Base-by-base conservation (phyloP, 306 rosid genomes). In the Corylus avellana region DNA sequence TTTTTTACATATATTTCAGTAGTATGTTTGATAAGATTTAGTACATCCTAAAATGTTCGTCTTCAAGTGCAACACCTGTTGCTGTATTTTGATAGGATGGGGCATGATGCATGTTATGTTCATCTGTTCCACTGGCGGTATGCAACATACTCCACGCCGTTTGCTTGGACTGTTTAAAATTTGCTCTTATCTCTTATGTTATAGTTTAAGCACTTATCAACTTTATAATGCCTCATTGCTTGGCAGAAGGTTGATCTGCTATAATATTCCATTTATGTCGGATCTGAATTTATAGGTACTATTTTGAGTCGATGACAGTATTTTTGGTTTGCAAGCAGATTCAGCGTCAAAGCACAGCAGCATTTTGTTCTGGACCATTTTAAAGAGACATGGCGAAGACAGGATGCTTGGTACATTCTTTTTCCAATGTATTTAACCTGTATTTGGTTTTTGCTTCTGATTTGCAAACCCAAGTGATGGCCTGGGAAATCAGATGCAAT, bases 311-410 rank as follows among this genome's bases (percentile, higher is more conserved):
- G 57, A 61, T 53, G 39, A 64, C 61, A 46, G 76, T 57, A 47
- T 39, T 67, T 35, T 67, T 77, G 81, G 51, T 66, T 46, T 73
- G 51, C 37, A 74, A 82, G 82, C 87, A 85, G 79, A 83, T 75
- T 75, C 51, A 35, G 76, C 35, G 42, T 78, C 63, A 20, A 83
- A 75, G 61, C 79, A 25, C 54, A 12, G 57, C 47, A 35, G 79
- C 77, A 17, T 14, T n/a, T 48, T 32, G 35, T 37, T 57, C 56
- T 17, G 17, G 56, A 57, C 61, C 56, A 53, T 78, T 62, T n/a
- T 29, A 56, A 70, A 78, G 80, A 75, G 74, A 79, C 37, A 67
- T 71, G 77, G 64, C 27, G 4, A 7, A 80, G 83, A 62, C 46
- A 72, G 17, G 75, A 47, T 50, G 59, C 75, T 72, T 44, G 51